Percentiles rank a stretch among this genome's conserved stretches.
Conservation (phyloP, 306 rosid genomes). For the Casuarina equisetifolia region DNA sequence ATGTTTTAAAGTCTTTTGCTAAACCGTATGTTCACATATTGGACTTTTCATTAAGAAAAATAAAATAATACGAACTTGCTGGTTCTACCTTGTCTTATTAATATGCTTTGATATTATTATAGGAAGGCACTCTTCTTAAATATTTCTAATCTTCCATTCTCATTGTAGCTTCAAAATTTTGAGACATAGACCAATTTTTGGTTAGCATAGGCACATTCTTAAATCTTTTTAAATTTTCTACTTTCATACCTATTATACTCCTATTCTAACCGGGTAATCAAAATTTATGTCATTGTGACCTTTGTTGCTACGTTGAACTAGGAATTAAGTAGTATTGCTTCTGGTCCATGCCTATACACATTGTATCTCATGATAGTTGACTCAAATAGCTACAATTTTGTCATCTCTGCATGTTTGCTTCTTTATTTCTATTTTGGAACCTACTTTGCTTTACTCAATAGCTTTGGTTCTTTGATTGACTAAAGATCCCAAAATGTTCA, state of each 20-base stretch:
- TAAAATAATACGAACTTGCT: background rate
- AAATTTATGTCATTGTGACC: background rate
- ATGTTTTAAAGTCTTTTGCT: constrained; percentile 46
- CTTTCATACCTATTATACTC: background rate
- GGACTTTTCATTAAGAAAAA: constrained; percentile 7
- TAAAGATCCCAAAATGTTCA: constrained; percentile 82
- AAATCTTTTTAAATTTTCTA: background rate
- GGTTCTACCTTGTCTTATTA: constrained; percentile 10
- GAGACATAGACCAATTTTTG: background rate
- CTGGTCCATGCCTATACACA: background rate
- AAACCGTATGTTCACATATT: constrained; percentile 60
- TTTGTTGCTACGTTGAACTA: background rate
- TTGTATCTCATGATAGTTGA: background rate
- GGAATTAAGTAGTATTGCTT: background rate
- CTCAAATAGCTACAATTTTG: background rate
- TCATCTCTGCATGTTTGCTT: background rate
- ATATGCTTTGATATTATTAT: constrained; percentile 12
- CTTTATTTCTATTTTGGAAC: background rate
- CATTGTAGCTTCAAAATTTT: background rate
- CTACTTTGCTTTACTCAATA: background rate
- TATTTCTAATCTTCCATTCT: background rate
- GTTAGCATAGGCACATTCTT: background rate
- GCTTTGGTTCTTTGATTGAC: constrained; percentile 25
- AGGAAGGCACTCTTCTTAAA: background rate
- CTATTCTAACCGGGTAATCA: no score